A percentile compares a stretch with the other conserved stretches of the same genome.
phyloP scores from a whole-genome alignment of 768 basidiomycete species.

The Podaxis sp. region DNA sequence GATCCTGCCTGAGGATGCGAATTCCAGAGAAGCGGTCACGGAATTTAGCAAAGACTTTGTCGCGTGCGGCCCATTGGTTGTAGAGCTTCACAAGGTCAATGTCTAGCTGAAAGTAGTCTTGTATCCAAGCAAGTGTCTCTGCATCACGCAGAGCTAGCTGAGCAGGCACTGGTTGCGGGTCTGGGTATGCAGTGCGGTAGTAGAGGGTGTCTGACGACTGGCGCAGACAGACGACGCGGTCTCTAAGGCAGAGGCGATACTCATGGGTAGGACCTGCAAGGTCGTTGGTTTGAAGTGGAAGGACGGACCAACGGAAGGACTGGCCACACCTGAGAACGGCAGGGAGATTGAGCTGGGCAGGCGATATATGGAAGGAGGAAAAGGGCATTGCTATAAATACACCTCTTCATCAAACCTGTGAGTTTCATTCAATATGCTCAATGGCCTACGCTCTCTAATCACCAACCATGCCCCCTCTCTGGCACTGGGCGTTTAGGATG shows the following conservation, averaged over 20 bases:
- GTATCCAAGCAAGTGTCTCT: constrained; percentile 74
- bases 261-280: constrained; percentile 37
- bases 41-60: constrained; percentile 71
- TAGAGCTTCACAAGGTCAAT: constrained; percentile 74
- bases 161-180: constrained; percentile 33
- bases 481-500: constrained; percentile 21
- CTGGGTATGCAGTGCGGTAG: constrained; percentile 72
- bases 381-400: constrained; percentile 38
- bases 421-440: constrained; percentile 1
- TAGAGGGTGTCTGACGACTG: constrained; percentile 67
- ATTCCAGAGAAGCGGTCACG: constrained; percentile 75
- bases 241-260: constrained; percentile 77
- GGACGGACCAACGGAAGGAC: constrained; percentile 78
- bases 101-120: constrained; percentile 88
- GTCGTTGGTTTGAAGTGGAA: constrained; percentile 35
- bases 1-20: constrained; percentile 86
- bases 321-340: constrained; percentile 83
- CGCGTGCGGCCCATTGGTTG: constrained; percentile 68
- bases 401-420: constrained; percentile 6
- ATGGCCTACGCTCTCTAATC: neutral
- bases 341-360: constrained; percentile 73
- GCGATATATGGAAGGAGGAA: constrained; percentile 55
- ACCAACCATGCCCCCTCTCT: constrained; percentile 9
- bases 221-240: constrained; percentile 82
- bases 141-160: constrained; percentile 43